Conservation (phyloP, 2,329 filamentous ascomycete species). For the Colletotrichum musicola region DNA sequence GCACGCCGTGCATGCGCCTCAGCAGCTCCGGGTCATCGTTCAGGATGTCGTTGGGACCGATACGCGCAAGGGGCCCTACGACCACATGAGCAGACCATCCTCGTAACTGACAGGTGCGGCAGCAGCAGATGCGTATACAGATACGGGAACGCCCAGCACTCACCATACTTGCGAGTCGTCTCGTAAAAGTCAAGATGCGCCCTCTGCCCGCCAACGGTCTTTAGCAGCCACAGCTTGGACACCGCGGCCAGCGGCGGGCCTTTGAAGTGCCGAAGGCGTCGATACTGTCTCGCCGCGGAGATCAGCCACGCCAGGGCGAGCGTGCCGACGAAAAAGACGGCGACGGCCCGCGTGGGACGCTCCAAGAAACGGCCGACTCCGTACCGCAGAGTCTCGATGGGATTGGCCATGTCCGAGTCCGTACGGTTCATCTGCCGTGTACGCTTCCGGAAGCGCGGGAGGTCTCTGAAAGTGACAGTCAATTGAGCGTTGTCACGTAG, state of each 20-base stretch:
- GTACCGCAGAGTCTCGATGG: background rate
- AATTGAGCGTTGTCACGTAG: background rate
- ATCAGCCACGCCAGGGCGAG: slow-evolving; percentile 32
- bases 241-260: slow-evolving; percentile 54
- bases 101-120: no score
- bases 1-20: slow-evolving; percentile 51
- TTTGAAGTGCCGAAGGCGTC: slow-evolving; percentile 54
- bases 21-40: slow-evolving; percentile 42
- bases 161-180: slow-evolving; percentile 50
- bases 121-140: no score
- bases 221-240: slow-evolving; percentile 56
- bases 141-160: background rate
- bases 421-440: background rate
- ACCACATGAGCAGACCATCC: background rate
- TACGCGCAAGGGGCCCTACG: slow-evolving; percentile 39
- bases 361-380: background rate
- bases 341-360: background rate
- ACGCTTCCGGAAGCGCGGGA: background rate
- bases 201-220: slow-evolving; percentile 46
- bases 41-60: slow-evolving; percentile 40
- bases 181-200: slow-evolving; percentile 52
- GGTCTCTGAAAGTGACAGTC: background rate
- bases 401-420: background rate
- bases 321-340: background rate
- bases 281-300: slow-evolving; percentile 47